Base-by-base conservation (phyloP, 192 early-diverging fungal species). In the Entomortierella beljakovae region DNA sequence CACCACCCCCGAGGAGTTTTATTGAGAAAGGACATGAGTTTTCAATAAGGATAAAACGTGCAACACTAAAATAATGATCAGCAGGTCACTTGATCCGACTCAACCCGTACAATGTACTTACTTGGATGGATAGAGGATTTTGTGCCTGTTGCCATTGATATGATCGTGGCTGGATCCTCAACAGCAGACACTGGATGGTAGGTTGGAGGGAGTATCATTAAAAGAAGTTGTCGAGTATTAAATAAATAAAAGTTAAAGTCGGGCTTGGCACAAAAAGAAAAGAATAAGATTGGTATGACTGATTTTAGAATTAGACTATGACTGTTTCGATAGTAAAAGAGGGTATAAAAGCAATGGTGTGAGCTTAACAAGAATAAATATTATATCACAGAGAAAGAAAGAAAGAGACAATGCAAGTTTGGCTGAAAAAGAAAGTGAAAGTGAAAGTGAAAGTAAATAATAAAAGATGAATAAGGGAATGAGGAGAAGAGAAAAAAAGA, bases 381-480 rank as follows among this genome's bases (percentile, higher is more conserved):
- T n/a, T n/a, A n/a, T n/a, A n/a, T n/a, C n/a, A n/a, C n/a, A n/a
- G n/a, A n/a, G n/a, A n/a, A n/a, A n/a, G n/a, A n/a, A n/a, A n/a
- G n/a, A n/a, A n/a, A n/a, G n/a, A n/a, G n/a, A n/a, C n/a, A n/a
- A n/a, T n/a, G n/a, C n/a, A n/a, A n/a, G n/a, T n/a, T n/a, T n/a
- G n/a, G n/a, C n/a, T n/a, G n/a, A n/a, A n/a, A n/a, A 51, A 16
- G 4, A 13, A 49, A 18, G 20, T 6, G 34, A 0, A 18, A 7
- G 48, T 34, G 23, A 64, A 64, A 38, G 20, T 31, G 32, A 52
- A 64, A 54, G 33, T 53, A 42, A 25, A 6, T 26, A 34, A 34
- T 34, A 54, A 38, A 38, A 38, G 13, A 13, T 38, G 13, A 22
- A 34, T 46, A 51, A 61, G 23, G 57, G 20, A 59, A 25, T 13